Conservation (phyloP, 164 flowering plant genomes). For the Hamamelis virginiana region DNA sequence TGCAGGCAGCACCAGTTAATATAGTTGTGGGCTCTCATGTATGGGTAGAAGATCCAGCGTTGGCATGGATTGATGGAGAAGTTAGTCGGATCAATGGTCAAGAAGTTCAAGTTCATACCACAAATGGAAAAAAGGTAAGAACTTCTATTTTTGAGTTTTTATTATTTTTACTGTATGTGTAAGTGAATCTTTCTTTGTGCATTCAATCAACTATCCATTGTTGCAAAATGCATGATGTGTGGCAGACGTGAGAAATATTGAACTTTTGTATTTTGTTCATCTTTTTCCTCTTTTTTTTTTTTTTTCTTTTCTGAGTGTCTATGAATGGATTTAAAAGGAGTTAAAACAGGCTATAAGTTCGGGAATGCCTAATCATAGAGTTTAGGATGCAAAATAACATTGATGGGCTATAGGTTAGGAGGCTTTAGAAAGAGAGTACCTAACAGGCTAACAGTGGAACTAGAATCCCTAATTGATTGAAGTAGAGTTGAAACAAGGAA, state of each 20-base stretch:
- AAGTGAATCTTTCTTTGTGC: neutral
- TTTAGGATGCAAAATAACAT: no score
- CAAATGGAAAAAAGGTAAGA: conserved; percentile 55
- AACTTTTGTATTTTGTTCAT: neutral
- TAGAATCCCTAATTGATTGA: neutral
- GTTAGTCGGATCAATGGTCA: conserved; percentile 45
- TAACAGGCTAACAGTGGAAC: neutral
- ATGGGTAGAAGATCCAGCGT: conserved; percentile 54
- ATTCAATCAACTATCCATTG: neutral
- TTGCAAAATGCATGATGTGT: neutral
- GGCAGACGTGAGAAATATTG: conserved; percentile 1
- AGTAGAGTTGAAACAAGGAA: neutral
- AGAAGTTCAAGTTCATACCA: conserved; percentile 38
- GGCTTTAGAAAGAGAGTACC: neutral
- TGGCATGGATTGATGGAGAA: conserved; percentile 70
- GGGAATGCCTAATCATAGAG: no score
- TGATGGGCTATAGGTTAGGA: neutral
- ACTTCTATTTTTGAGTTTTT: neutral
- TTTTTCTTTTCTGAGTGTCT: neutral
- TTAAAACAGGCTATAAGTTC: no score
- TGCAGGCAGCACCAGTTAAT: conserved; percentile 46
- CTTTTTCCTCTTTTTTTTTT: no score
- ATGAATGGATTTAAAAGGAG: neutral
- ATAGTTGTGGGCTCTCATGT: conserved; percentile 64
- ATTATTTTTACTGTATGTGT: neutral